Evolutionary conservation across 1,139 yeast genomes (phyloP), one percentile per base, ranked within the genome.

Genomic region (Candida pseudoviswanathii): DNA sequence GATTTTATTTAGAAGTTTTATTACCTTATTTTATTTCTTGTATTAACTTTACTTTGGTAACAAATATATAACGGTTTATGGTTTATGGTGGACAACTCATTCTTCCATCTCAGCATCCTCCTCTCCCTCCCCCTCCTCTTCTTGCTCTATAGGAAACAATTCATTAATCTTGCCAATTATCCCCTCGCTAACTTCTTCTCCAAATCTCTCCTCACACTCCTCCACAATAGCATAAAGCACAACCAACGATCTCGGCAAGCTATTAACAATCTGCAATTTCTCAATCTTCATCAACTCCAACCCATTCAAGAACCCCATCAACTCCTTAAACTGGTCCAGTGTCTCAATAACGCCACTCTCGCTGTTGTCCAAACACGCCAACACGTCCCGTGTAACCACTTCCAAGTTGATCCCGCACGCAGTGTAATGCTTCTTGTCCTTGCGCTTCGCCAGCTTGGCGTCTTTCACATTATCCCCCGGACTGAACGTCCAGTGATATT

Each of bases 161-260:
- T 69, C 73, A 29, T 69, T 61, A 29, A 87, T 75, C 51, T 81
- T 74, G 2, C 65, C 76, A 16, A 88, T 54, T 2, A 90, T 78
- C 2, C 70, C 69, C 45, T 81, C 80, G 49, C 87, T 77, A 51
- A 82, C 78, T 1, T 81, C 86, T 51, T 85, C 88, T 22, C 74
- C 68, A 59, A 90, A 86, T 56, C 98, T 75, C 56, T 81, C 85
- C 58, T 92, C 98, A 65, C 97, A 92, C 65, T 94, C 98, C 62
- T 94, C 99, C 3, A 94, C 84, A 40, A 92, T 73, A 0, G 94
- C 77, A 65, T 84, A 90, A 49, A 94, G 75, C 39, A 82, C 86
- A 3, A 91, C 97, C 75, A 89, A 70, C 2, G 91, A 82, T 44
- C 86, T 73, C 0, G 98, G 98, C 39, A 91, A 77, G 4, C 84